These are phyloP conservation scores for Acanthamoeba castellanii DNA, from an alignment of 208 protist genomes.

Conservation along the genomic window DNA sequence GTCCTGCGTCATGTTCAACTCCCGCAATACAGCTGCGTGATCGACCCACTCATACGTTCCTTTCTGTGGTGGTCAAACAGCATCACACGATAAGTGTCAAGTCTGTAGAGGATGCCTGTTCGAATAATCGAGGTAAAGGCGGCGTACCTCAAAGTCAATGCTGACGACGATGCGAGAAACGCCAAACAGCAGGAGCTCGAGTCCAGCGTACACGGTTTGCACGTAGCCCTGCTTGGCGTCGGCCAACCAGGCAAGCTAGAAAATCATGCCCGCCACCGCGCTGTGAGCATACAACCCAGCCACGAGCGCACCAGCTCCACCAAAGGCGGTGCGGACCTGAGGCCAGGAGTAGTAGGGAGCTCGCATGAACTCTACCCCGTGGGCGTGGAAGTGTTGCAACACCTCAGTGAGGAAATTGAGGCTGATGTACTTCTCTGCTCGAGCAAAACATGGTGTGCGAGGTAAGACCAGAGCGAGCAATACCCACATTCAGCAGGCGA, in stretches of 20 bases:
- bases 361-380: slow-evolving; percentile 23
- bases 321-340: background rate
- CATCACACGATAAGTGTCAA: background rate
- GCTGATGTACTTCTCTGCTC: slow-evolving; percentile 17
- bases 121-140: background rate
- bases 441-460: background rate
- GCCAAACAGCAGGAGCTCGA: slow-evolving; percentile 32
- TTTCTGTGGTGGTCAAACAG: background rate
- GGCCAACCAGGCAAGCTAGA: background rate
- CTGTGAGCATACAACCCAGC: background rate
- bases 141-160: slow-evolving; percentile 13
- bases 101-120: too few relatives aligned
- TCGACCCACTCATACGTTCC: slow-evolving; percentile 11
- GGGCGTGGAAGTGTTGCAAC: background rate
- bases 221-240: slow-evolving; percentile 10
- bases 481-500: background rate
- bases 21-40: background rate
- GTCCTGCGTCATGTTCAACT: slow-evolving; percentile 5
- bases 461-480: background rate
- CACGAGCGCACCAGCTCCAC: background rate
- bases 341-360: slow-evolving; percentile 26
- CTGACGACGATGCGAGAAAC: background rate
- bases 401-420: background rate
- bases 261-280: background rate
- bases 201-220: background rate